These are phyloP conservation scores for Hyaloraphidium curvatum DNA, from an alignment of 192 early-diverging fungal species.

Conservation along the genomic window DNA sequence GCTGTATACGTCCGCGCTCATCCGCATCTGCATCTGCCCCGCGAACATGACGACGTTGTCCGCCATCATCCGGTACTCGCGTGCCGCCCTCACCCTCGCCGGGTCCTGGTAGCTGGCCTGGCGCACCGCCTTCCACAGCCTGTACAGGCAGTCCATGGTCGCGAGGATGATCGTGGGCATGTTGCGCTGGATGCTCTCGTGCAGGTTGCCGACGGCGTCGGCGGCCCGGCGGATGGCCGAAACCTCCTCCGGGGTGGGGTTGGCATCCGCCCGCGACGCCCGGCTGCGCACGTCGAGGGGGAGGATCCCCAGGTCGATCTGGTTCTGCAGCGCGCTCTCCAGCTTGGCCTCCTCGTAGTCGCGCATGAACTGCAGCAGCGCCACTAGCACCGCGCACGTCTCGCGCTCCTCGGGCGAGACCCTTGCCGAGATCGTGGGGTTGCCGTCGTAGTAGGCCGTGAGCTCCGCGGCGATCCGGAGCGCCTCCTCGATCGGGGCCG, in stretches of 20 bases:
- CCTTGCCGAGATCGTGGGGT: neutral
- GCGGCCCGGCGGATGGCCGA: neutral
- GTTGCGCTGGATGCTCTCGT: neutral
- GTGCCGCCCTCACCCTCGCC: neutral
- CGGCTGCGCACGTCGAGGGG: no score
- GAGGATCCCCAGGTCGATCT: neutral
- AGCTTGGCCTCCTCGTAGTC: neutral
- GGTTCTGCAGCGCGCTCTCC: neutral
- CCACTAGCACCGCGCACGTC: neutral
- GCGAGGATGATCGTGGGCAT: neutral
- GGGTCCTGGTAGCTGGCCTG: neutral
- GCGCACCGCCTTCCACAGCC: neutral
- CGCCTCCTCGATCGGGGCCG: neutral
- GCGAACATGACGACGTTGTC: no score
- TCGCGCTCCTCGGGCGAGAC: neutral
- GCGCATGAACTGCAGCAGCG: neutral
- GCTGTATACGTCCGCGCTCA: no score
- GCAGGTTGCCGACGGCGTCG: neutral
- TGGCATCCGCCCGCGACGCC: no score
- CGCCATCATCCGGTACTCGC: neutral
- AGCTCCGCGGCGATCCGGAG: neutral
- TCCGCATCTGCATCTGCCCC: neutral
- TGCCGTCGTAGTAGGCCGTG: neutral
- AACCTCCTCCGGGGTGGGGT: neutral
- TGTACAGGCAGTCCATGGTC: neutral